These are phyloP conservation scores for Solanum microdontum DNA, from an alignment of 257 asterid genomes.

Conservation along the genomic window DNA sequence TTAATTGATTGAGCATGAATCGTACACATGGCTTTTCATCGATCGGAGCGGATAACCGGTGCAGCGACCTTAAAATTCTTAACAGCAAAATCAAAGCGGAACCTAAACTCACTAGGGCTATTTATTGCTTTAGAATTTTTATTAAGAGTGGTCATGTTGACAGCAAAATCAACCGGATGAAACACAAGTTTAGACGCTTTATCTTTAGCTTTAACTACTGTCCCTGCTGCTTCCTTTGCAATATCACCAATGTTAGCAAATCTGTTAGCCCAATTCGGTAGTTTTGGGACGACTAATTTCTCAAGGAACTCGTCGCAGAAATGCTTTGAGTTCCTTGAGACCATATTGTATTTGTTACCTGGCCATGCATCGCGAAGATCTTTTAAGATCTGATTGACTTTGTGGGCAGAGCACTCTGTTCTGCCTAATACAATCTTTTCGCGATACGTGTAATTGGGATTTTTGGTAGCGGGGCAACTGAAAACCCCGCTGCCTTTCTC, in stretches of 20 bases:
- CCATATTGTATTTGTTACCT: background rate
- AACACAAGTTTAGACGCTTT: background rate
- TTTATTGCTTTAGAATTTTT: background rate
- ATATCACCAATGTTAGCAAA: background rate
- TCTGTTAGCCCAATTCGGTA: background rate
- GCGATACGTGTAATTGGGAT: background rate
- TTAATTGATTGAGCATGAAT: too few relatives aligned
- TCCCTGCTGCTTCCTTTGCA: background rate
- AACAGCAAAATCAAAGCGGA: background rate
- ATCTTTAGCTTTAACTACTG: background rate
- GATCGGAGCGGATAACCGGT: background rate
- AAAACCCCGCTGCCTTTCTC: background rate
- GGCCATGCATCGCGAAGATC: background rate
- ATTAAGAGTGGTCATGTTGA: background rate
- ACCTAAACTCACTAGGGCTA: background rate
- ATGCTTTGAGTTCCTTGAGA: background rate
- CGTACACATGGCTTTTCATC: background rate
- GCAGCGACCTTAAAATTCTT: background rate
- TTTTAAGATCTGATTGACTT: background rate
- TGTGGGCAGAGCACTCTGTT: background rate
- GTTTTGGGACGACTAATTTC: background rate
- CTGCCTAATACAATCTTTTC: background rate
- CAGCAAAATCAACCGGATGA: background rate
- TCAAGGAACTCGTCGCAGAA: background rate
- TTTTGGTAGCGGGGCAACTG: conserved; percentile 1